phyloP scores from a whole-genome alignment of 352 stramenopile genomes.

The Globisporangium cederbergense region DNA sequence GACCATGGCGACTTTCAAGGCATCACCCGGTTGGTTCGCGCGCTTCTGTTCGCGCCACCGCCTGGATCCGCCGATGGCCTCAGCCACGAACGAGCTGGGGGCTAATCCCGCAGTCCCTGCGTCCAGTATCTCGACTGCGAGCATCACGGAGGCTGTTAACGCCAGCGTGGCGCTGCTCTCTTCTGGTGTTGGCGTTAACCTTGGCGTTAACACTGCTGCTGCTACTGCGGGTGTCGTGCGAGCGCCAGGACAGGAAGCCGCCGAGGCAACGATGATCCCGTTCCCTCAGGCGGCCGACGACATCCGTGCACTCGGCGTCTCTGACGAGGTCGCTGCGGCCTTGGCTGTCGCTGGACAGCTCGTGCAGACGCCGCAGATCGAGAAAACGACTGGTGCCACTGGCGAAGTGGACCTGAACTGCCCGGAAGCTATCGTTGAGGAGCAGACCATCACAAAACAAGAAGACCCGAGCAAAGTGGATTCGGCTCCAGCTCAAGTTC shows the following conservation, averaged over 20 bases:
- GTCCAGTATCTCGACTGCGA: conserved; percentile 11
- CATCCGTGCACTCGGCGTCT: conserved; percentile 11
- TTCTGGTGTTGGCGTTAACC: not conserved
- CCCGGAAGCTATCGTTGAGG: conserved; percentile 39
- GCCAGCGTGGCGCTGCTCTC: conserved; percentile 4
- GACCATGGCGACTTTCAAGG: conserved; percentile 82
- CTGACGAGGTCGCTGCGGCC: conserved; percentile 17
- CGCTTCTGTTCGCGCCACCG: conserved; percentile 85
- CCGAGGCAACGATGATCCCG: conserved; percentile 8
- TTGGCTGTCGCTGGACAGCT: conserved; percentile 18
- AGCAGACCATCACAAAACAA: conserved; percentile 33
- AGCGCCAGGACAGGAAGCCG: conserved; percentile 1
- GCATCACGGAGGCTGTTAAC: conserved; percentile 7
- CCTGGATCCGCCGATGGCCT: conserved; percentile 56
- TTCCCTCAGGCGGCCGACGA: conserved; percentile 14
- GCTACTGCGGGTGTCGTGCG: not conserved
- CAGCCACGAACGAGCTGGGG: conserved; percentile 9
- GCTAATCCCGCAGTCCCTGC: not conserved
- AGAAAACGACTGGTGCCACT: conserved; percentile 12
- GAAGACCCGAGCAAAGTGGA: not conserved
- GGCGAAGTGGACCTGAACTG: conserved; percentile 27
- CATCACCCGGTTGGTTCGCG: conserved; percentile 83
- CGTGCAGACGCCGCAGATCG: conserved; percentile 8
- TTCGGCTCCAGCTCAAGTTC: not conserved
- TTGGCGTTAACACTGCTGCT: not conserved